A percentile compares a stretch with the other conserved stretches of the same genome.
These are phyloP conservation scores for Exophiala sp. DNA, from an alignment of 2,329 filamentous ascomycete genomes.

Conservation along the genomic window DNA sequence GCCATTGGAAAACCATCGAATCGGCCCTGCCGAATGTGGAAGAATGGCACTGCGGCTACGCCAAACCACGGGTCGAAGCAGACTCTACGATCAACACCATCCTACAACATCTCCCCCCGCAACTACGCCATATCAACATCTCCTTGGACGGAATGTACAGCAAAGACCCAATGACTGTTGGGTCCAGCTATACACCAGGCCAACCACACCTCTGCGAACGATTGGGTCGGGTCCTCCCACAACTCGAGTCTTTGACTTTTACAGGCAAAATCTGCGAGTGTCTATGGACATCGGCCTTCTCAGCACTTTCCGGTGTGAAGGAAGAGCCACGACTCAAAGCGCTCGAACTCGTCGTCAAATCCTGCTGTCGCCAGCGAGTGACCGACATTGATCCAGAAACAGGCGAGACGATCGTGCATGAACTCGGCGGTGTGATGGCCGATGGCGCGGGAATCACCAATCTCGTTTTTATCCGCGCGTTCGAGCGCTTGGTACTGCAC, in stretches of 20 bases:
- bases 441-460: constrained; percentile 67
- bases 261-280: constrained; percentile 64
- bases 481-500: constrained; percentile 61
- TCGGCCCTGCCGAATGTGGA: constrained; percentile 58
- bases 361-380: constrained; percentile 55
- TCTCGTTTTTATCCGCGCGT: constrained; percentile 64
- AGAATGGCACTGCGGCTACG: constrained; percentile 52
- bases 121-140: constrained; percentile 59
- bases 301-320: constrained; percentile 44
- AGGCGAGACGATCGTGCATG: constrained; percentile 21
- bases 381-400: constrained; percentile 24
- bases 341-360: constrained; percentile 67
- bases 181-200: constrained; percentile 38
- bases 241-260: constrained; percentile 63
- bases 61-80: constrained; percentile 67
- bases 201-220: constrained; percentile 58
- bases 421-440: constrained; percentile 41
- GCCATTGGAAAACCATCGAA: constrained; percentile 59
- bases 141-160: constrained; percentile 67
- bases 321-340: constrained; percentile 49
- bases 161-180: constrained; percentile 45
- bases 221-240: constrained; percentile 55
- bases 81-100: constrained; percentile 64
- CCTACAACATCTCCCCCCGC: constrained; percentile 52
- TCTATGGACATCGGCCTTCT: constrained; percentile 59